A percentile compares a stretch with the other conserved stretches of the same genome.
Conservation (phyloP, 192 early-diverging fungal genomes). For the Haplosporangium gracile region DNA sequence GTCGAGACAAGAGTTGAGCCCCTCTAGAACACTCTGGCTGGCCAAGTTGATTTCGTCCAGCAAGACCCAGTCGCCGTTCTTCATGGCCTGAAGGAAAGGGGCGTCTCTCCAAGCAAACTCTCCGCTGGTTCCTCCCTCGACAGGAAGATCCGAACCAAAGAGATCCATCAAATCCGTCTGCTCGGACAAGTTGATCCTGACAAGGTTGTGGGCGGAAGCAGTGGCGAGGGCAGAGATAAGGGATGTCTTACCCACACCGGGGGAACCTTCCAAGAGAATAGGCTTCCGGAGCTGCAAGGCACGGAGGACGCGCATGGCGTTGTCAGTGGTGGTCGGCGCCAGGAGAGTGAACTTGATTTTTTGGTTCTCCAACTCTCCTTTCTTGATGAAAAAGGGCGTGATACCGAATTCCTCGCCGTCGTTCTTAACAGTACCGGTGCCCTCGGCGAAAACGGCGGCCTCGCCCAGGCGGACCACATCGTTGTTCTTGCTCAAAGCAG, state of each 20-base stretch:
- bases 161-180: slow-evolving; percentile 99
- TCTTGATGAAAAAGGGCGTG: slow-evolving; percentile 84
- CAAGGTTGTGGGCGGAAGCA: slow-evolving; percentile 85
- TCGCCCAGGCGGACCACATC: slow-evolving; percentile 43
- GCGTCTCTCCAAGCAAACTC: slow-evolving; percentile 99
- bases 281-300: slow-evolving; percentile 94
- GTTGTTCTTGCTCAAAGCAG: slow-evolving; percentile 58
- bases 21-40: slow-evolving; percentile 98
- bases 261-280: slow-evolving; percentile 95
- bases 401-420: slow-evolving; percentile 72
- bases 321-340: slow-evolving; percentile 93
- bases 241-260: slow-evolving; percentile 97
- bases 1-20: slow-evolving; percentile 98
- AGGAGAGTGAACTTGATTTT: slow-evolving; percentile 83
- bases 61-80: slow-evolving; percentile 96
- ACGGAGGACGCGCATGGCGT: slow-evolving; percentile 86
- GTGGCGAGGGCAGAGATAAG: slow-evolving; percentile 86
- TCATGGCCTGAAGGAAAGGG: slow-evolving; percentile 96
- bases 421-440: slow-evolving; percentile 44
- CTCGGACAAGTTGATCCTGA: slow-evolving; percentile 97
- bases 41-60: slow-evolving; percentile 98
- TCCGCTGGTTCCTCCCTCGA: slow-evolving; percentile 85
- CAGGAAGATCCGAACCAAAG: slow-evolving; percentile 98
- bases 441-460: slow-evolving; percentile 54
- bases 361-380: slow-evolving; percentile 63